Evolutionary conservation across 2,329 filamentous ascomycete genomes (phyloP), one percentile per base, ranked within the genome.

Genomic region (Alternaria incomplexa): DNA sequence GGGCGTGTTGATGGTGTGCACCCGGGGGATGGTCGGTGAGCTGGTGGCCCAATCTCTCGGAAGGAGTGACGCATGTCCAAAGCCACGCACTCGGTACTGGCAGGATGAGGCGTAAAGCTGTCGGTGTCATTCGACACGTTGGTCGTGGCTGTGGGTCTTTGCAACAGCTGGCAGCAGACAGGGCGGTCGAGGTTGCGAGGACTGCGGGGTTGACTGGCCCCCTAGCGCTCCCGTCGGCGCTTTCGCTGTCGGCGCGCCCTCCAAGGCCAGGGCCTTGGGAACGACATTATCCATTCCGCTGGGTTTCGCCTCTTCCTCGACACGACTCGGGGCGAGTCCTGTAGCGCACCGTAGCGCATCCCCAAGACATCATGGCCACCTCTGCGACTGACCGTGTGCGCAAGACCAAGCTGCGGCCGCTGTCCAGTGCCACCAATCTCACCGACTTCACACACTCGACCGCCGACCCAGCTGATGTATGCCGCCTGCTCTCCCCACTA

Each of bases 401-500:
- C 40, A 48, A 50, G 44, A 62, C 64, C 40, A 62, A 46, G 55
- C 60, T 68, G 60, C 59, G 67, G 3, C 67, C 67, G 58, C 66
- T 70, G 51, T 70, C 67, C 48, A 67, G 62, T 50, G 67, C 67
- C 25, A 70, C 67, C n/a, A 66, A 70, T 40, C 67, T 70, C 26
- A 70, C 66, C 26, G 67, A 68, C 63, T 56, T 65, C 44, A 70
- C 65, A 11, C 61, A 62, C 40, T 68, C 67, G 25, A 68, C 67
- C 26, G 44, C 65, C 28, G 63, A 70, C 45, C 46, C 67, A n/a
- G 36, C 36, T 40, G 67, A 70, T 56, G 67, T 70, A 68, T 52
- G 67, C 58, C 63, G 47, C 56, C 47, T 30, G 47, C 60, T 28
- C 61, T 36, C 59, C 58, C 61, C 62, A 30, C 63, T 52, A 50